These are phyloP conservation scores for Rhodotorula sp. DNA, from an alignment of 1,284 basidiomycete species.

Conservation along the genomic window DNA sequence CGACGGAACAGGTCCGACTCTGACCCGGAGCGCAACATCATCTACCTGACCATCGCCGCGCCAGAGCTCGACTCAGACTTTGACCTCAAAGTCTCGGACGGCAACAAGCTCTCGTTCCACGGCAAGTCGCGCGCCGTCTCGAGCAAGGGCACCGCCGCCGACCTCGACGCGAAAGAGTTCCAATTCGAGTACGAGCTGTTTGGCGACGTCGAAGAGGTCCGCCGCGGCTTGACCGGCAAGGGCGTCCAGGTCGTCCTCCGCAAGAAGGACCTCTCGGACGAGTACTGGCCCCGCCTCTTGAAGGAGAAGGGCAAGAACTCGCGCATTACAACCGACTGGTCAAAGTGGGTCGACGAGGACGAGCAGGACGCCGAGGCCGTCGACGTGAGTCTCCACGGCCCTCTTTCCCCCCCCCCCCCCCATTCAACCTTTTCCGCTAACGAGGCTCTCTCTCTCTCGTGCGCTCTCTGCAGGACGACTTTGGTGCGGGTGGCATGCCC, in stretches of 20 bases:
- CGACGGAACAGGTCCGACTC: conserved; percentile 20
- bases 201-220: conserved; percentile 36
- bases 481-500: conserved; percentile 17
- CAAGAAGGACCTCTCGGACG: conserved; percentile 71
- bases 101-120: conserved; percentile 32
- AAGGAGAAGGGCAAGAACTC: conserved; percentile 89
- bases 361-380: conserved; percentile 67
- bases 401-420: background rate
- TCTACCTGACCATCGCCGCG: conserved; percentile 40
- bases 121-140: conserved; percentile 27
- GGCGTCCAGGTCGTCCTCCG: conserved; percentile 65
- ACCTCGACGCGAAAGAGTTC: conserved; percentile 34
- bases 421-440: background rate
- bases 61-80: conserved; percentile 37
- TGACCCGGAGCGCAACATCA: conserved; percentile 35
- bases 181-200: conserved; percentile 38
- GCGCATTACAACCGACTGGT: conserved; percentile 52
- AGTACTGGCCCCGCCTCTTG: conserved; percentile 85
- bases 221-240: conserved; percentile 47
- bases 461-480: conserved; percentile 24
- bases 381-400: conserved; percentile 7
- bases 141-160: conserved; percentile 28
- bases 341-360: conserved; percentile 85
- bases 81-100: conserved; percentile 12
- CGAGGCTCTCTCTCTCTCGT: background rate